Evolutionary conservation across 2,329 filamentous ascomycete species (phyloP), one percentile per base, ranked within the genome.

Genomic region (Cladosporium sp.): DNA sequence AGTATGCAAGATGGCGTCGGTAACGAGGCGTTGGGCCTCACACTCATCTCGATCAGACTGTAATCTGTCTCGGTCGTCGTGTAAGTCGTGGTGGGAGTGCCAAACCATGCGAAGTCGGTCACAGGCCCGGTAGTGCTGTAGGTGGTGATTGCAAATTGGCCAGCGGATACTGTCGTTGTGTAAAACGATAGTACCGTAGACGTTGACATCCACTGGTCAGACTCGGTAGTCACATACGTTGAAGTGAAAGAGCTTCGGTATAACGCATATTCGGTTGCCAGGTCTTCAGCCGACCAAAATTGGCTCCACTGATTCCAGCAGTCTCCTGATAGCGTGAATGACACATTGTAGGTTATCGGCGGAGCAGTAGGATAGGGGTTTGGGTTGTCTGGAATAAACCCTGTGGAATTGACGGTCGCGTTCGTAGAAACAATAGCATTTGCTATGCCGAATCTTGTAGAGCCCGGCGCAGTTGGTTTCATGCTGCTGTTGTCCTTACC

Each of bases 281-380:
- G 33, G 18, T 32, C 42, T 18, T 44, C 13, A 9, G 22, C 22
- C 16, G 22, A 32, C 46, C 46, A 49, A 13, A 32, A 49, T 22
- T 49, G 46, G 19, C 37, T 49, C 46, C 46, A 49, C 3, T 49
- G 46, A 13, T 49, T 49, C 46, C 46, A 49, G 37, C 46, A 49
- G n/a, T 49, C 46, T 8, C 46, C 46, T 1, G 46, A 41, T 5
- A 49, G n/a, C 11, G 46, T 49, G 2, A 49, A 28, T 28, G 22
- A 28, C 22, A 28, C 22, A 7, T 28, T 28, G 22, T 28, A 28
- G 22, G 22, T 28, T 5, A 5, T 28, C 22, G 22, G 22, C 7
- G 22, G 22, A 7, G 22, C 22, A 28, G 22, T 28, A 7, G 22
- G 22, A 7, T 28, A 28, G 5, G 22, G 22, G 22, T 28, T 28